Percentiles rank a stretch among this genome's conserved stretches.
Conservation (phyloP, 2,329 filamentous ascomycete species). For the Neopestalotiopsis sp. region DNA sequence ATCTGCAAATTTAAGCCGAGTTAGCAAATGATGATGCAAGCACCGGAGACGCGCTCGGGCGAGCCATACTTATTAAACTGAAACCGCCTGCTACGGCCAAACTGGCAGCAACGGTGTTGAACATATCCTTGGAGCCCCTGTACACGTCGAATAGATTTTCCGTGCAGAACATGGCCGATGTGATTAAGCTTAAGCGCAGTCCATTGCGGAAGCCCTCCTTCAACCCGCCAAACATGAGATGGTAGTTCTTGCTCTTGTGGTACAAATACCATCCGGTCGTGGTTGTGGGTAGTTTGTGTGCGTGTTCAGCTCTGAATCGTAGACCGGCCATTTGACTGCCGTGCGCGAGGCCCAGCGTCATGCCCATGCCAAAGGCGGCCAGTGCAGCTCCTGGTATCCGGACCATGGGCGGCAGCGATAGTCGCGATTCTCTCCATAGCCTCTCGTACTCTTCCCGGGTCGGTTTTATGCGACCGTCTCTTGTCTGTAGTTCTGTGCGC, state of each 20-base stretch:
- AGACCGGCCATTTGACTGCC: constrained; percentile 77
- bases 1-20: constrained; percentile 54
- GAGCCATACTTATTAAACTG: constrained; percentile 78
- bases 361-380: constrained; percentile 71
- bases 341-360: constrained; percentile 72
- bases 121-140: constrained; percentile 72
- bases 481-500: not conserved
- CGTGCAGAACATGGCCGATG: constrained; percentile 76
- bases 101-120: constrained; percentile 83
- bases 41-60: constrained; percentile 10
- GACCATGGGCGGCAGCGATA: constrained; percentile 67
- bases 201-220: constrained; percentile 82
- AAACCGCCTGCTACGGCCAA: constrained; percentile 85
- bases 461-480: constrained; percentile 17
- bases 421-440: constrained; percentile 48
- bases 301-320: constrained; percentile 93
- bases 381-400: constrained; percentile 71
- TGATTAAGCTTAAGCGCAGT: constrained; percentile 72
- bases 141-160: constrained; percentile 86
- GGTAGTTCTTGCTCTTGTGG: constrained; percentile 97
- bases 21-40: constrained; percentile 15
- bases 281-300: constrained; percentile 85
- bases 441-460: constrained; percentile 39
- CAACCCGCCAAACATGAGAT: constrained; percentile 77
- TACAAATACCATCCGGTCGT: constrained; percentile 97